Percentiles rank a stretch among this genome's conserved stretches.
These are phyloP conservation scores for Pachysandra terminalis DNA, from an alignment of 164 flowering plant species.

Conservation along the genomic window DNA sequence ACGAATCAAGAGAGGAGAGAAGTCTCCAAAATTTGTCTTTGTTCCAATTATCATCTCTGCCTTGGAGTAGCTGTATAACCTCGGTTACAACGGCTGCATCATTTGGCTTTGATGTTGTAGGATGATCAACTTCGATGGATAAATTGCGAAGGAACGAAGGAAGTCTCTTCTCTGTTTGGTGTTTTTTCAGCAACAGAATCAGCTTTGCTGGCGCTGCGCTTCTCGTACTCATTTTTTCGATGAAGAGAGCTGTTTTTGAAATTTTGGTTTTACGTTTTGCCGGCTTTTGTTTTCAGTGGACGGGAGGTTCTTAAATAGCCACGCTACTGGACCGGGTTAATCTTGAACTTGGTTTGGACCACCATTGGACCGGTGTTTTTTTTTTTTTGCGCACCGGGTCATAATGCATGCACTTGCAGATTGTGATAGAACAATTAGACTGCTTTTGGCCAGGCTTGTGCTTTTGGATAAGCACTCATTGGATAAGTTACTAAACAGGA, in stretches of 20 bases:
- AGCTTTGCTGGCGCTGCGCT: not conserved
- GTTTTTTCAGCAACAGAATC: conserved; percentile 3
- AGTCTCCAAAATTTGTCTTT: conserved; percentile 30
- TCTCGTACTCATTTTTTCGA: not conserved
- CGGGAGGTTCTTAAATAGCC: too few relatives aligned
- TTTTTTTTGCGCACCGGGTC: too few relatives aligned
- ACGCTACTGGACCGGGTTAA: too few relatives aligned
- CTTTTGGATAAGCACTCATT: too few relatives aligned
- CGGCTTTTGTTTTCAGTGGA: too few relatives aligned
- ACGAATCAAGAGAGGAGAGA: conserved; percentile 21
- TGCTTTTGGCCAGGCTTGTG: too few relatives aligned
- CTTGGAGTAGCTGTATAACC: conserved; percentile 26
- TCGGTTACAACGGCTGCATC: conserved; percentile 12
- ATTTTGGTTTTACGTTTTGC: too few relatives aligned
- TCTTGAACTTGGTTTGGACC: too few relatives aligned
- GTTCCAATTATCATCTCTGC: conserved; percentile 30
- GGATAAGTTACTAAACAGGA: too few relatives aligned
- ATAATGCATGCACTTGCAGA: too few relatives aligned
- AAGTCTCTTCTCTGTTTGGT: not conserved
- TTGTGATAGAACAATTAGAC: too few relatives aligned
- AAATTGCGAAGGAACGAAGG: conserved; percentile 5
- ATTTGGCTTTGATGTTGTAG: not conserved
- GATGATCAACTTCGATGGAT: not conserved
- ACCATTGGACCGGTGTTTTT: too few relatives aligned
- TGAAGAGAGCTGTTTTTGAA: not conserved